Conservation (phyloP, 495 filamentous ascomycete species). For the Articulospora tetracladia region DNA sequence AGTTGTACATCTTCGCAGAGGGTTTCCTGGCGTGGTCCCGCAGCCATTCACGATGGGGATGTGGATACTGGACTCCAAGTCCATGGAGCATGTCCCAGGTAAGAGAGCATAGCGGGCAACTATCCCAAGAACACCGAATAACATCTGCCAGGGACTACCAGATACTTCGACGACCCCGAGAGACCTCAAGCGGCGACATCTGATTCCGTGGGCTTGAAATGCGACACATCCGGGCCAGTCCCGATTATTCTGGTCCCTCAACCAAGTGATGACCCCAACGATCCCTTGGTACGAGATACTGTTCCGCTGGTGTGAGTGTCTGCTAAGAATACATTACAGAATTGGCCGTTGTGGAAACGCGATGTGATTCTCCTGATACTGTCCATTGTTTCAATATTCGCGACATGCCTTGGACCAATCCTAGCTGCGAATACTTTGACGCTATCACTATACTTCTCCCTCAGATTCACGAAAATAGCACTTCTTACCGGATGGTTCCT, state of each 20-base stretch:
- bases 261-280: slow-evolving; percentile 65
- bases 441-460: slow-evolving; percentile 53
- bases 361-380: slow-evolving; percentile 76
- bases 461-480: slow-evolving; percentile 65
- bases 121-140: slow-evolving; percentile 35
- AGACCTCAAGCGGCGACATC: slow-evolving; percentile 37
- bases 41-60: slow-evolving; percentile 62
- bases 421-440: slow-evolving; percentile 83
- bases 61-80: slow-evolving; percentile 60
- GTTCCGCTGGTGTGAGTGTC: not conserved
- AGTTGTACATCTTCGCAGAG: not conserved
- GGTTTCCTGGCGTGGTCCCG: not conserved
- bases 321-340: slow-evolving; percentile 42
- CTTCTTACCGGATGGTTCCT: slow-evolving; percentile 86
- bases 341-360: slow-evolving; percentile 87
- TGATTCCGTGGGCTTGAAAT: slow-evolving; percentile 54
- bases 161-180: slow-evolving; percentile 56
- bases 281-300: slow-evolving; percentile 53
- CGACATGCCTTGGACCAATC: slow-evolving; percentile 74
- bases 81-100: slow-evolving; percentile 21
- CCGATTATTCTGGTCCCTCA: slow-evolving; percentile 75
- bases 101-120: slow-evolving; percentile 33
- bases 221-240: slow-evolving; percentile 60
- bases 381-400: slow-evolving; percentile 75
- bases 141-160: slow-evolving; percentile 51